Percentiles rank a stretch among this genome's conserved stretches.
Conservation (phyloP, 2,329 filamentous ascomycete species). For the Samsoniella hepiali region DNA sequence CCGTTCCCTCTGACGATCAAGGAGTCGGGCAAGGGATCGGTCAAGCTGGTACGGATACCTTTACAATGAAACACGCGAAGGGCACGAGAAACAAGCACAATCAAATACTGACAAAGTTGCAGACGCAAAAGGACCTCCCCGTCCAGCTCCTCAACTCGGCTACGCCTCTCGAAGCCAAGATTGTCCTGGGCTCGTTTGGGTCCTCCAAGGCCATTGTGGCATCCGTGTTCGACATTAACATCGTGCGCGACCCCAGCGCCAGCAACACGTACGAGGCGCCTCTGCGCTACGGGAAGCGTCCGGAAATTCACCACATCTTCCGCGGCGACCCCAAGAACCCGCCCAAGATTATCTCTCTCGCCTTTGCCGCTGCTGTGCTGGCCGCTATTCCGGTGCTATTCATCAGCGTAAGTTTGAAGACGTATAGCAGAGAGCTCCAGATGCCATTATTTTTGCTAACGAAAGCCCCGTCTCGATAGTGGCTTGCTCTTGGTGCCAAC, state of each 20-base stretch:
- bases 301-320: constrained; percentile 91
- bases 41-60: constrained; percentile 68
- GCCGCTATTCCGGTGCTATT: constrained; percentile 72
- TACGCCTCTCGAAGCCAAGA: constrained; percentile 69
- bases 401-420: constrained; percentile 55
- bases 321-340: constrained; percentile 74
- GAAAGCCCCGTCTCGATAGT: constrained; percentile 47
- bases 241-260: constrained; percentile 61
- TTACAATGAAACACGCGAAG: not conserved
- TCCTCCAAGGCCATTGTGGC: constrained; percentile 63
- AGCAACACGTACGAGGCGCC: constrained; percentile 62
- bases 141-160: constrained; percentile 69
- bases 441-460: not conserved
- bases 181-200: constrained; percentile 86
- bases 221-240: constrained; percentile 68
- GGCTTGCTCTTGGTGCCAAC: constrained; percentile 80
- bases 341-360: constrained; percentile 71
- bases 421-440: not conserved
- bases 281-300: constrained; percentile 77
- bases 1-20: constrained; percentile 83
- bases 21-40: constrained; percentile 79
- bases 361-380: constrained; percentile 71
- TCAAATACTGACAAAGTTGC: constrained; percentile 1
- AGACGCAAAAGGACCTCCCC: constrained; percentile 89
- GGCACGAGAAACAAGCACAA: constrained; percentile 19